A percentile compares a stretch with the other conserved stretches of the same genome.
Evolutionary conservation across 139 green algal genomes (phyloP).

Genomic region (Chlamydomonas schloesseri): DNA sequence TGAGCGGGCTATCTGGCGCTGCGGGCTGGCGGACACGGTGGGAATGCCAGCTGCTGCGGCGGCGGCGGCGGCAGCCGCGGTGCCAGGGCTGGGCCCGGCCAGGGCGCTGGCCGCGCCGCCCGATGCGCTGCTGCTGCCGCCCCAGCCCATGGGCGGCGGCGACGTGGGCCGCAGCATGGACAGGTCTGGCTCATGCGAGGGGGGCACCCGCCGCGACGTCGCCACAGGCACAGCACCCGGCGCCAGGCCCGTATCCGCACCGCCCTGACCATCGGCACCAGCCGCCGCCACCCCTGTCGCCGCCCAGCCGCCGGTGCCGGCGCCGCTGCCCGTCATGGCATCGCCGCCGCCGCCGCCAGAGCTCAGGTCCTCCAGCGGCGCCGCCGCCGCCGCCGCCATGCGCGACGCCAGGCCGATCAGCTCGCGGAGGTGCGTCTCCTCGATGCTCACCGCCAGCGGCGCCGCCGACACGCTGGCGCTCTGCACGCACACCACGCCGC

Average conservation of each 20-base stretch:
- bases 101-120: not conserved
- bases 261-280: not conserved
- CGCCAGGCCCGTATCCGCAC: no score
- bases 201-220: not conserved
- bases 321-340: not conserved
- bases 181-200: slow-evolving; percentile 4
- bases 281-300: no score
- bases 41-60: no score
- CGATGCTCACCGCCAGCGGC: slow-evolving; percentile 70
- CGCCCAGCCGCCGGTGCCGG: not conserved
- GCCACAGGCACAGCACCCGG: not conserved
- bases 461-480: slow-evolving; percentile 62
- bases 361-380: not conserved
- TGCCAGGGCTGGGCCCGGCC: no score
- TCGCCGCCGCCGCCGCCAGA: not conserved
- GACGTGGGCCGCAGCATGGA: slow-evolving; percentile 5
- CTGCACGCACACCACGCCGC: slow-evolving; percentile 83
- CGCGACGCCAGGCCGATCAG: slow-evolving; percentile 51
- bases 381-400: not conserved
- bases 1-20: no score
- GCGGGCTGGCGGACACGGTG: no score
- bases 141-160: not conserved
- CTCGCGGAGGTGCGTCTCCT: slow-evolving; percentile 70
- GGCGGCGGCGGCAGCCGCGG: no score
- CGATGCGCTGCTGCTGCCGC: not conserved